phyloP scores from a whole-genome alignment of 2,329 filamentous ascomycete genomes.

The Lachnum nothofagi region DNA sequence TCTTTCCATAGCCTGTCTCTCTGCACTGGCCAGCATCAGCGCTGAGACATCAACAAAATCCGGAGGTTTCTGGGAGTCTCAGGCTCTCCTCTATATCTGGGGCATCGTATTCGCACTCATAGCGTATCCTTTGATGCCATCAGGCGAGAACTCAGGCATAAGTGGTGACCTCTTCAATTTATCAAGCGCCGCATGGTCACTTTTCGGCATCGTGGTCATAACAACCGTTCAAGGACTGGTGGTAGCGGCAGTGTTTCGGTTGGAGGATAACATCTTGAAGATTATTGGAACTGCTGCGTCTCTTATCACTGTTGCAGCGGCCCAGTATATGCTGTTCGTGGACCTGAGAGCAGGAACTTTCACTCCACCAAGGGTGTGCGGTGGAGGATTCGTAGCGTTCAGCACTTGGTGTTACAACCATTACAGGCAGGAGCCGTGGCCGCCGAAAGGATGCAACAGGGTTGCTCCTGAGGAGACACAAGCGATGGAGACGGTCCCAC shows the following conservation, averaged over 20 bases:
- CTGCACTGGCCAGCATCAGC: conserved; percentile 21
- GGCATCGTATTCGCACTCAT: conserved; percentile 15
- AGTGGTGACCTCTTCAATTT: neutral
- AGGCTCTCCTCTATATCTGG: conserved; percentile 21
- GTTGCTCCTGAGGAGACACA: neutral
- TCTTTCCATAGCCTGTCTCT: conserved; percentile 17
- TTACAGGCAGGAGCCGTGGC: conserved; percentile 15
- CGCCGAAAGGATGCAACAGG: neutral
- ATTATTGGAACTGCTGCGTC: conserved; percentile 19
- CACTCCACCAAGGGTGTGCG: conserved; percentile 17
- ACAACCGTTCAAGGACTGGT: conserved; percentile 14
- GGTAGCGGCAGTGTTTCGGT: conserved; percentile 18
- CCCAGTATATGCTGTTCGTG: conserved; percentile 19
- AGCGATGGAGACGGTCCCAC: neutral
- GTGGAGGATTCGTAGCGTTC: conserved; percentile 17
- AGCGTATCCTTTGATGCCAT: conserved; percentile 4
- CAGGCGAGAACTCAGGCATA: neutral
- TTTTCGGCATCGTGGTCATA: conserved; percentile 1
- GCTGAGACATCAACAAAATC: conserved; percentile 23
- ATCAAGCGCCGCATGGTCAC: neutral
- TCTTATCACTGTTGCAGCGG: conserved; percentile 17
- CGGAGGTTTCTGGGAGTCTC: conserved; percentile 22
- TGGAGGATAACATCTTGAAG: conserved; percentile 22
- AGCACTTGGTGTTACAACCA: conserved; percentile 22
- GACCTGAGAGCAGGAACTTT: conserved; percentile 12